Evolutionary conservation across 2,329 filamentous ascomycete species (phyloP).

Genomic region (Blumeriella jaapii): DNA sequence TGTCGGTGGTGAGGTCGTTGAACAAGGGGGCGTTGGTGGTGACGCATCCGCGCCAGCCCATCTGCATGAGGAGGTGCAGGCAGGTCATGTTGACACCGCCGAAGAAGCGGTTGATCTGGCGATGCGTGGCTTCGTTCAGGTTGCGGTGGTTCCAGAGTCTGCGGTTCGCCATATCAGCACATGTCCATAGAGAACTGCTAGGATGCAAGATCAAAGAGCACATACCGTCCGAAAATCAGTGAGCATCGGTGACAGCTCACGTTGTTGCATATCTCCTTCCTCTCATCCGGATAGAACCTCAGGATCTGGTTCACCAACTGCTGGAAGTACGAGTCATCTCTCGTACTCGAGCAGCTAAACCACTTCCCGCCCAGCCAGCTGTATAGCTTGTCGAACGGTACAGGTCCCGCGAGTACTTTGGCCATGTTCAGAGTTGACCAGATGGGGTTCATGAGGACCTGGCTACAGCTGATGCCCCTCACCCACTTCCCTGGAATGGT

Average conservation of each 20-base stretch:
- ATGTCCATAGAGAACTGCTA: too few relatives aligned
- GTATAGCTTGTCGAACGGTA: slow-evolving; percentile 41
- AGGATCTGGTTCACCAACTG: slow-evolving; percentile 42
- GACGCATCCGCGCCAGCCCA: slow-evolving; percentile 39
- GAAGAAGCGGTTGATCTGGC: slow-evolving; percentile 48
- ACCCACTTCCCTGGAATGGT: slow-evolving; percentile 47
- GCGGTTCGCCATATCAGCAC: too few relatives aligned
- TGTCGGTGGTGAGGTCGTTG: slow-evolving; percentile 35
- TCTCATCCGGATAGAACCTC: slow-evolving; percentile 43
- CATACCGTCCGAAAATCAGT: slow-evolving; percentile 47
- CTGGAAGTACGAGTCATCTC: slow-evolving; percentile 38
- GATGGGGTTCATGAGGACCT: slow-evolving; percentile 53
- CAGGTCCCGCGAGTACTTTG: slow-evolving; percentile 38
- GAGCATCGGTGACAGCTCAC: slow-evolving; percentile 48
- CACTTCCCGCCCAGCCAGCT: slow-evolving; percentile 37
- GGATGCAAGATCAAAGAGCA: slow-evolving; percentile 1
- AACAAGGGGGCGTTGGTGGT: slow-evolving; percentile 40
- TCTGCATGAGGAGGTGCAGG: slow-evolving; percentile 43
- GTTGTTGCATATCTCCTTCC: slow-evolving; percentile 48
- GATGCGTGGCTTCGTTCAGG: slow-evolving; percentile 54
- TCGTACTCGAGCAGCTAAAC: slow-evolving; percentile 41
- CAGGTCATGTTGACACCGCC: slow-evolving; percentile 50
- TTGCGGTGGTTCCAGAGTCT: slow-evolving; percentile 50
- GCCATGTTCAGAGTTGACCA: slow-evolving; percentile 44
- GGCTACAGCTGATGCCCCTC: slow-evolving; percentile 43